Conservation (phyloP, 441 rosid species). For the Arabidopsis hybrid region DNA sequence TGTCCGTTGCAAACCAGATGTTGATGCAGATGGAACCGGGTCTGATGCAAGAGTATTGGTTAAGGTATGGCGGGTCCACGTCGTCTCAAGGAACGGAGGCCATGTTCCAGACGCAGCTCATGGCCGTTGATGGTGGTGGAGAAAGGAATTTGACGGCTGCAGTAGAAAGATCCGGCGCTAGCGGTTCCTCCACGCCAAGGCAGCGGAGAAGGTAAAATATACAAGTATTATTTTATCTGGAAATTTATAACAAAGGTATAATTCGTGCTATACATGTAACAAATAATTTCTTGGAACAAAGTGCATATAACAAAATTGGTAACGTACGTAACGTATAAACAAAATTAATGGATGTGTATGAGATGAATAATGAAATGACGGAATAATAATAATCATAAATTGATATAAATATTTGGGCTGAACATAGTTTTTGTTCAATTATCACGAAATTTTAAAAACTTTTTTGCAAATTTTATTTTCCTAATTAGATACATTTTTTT, state of each 20-base stretch:
- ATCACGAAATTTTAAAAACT: not conserved
- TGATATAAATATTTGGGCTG: not conserved
- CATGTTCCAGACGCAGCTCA: slow-evolving; percentile 32
- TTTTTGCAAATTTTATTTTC: not conserved
- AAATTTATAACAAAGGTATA: not conserved
- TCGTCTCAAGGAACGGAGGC: slow-evolving; percentile 30
- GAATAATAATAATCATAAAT: not conserved
- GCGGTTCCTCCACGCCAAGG: slow-evolving; percentile 34
- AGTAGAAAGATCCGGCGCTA: slow-evolving; percentile 18
- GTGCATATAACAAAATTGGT: not conserved
- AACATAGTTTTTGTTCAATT: not conserved
- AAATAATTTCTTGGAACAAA: too few species aligned
- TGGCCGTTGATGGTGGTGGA: slow-evolving; percentile 22
- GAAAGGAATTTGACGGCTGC: slow-evolving; percentile 26
- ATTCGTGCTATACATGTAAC: not conserved
- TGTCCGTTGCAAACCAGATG: slow-evolving; percentile 36
- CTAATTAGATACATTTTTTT: not conserved
- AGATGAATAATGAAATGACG: not conserved
- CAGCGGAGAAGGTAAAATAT: too few species aligned
- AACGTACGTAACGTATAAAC: not conserved
- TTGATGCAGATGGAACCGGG: slow-evolving; percentile 44
- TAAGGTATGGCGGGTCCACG: slow-evolving; percentile 38
- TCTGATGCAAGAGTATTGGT: slow-evolving; percentile 50
- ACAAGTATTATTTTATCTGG: not conserved
- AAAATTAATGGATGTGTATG: not conserved